phyloP scores from a whole-genome alignment of 1,284 basidiomycete genomes.

The Naganishia liquefaciens region DNA sequence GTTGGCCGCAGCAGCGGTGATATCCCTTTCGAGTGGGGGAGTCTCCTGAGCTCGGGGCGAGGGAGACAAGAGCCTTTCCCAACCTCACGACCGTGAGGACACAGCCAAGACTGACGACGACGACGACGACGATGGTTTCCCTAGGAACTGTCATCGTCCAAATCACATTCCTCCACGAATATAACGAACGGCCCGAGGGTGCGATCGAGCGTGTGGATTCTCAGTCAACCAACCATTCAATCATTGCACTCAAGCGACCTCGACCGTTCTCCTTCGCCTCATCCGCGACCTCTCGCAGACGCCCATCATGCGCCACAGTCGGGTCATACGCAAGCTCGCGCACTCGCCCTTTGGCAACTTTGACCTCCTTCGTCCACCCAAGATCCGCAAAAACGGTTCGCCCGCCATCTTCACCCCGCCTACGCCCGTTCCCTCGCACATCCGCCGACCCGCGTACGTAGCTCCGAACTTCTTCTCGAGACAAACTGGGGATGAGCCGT shows the following conservation, averaged over 20 bases:
- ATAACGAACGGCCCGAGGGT: neutral
- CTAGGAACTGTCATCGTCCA: too few relatives aligned
- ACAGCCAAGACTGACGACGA: too few relatives aligned
- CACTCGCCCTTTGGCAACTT: constrained; percentile 25
- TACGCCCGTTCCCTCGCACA: constrained; percentile 61
- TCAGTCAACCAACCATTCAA: constrained; percentile 5
- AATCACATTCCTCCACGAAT: too few relatives aligned
- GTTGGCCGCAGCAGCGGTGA: too few relatives aligned
- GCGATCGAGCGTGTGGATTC: constrained; percentile 17
- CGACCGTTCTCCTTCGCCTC: neutral
- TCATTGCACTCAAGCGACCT: neutral
- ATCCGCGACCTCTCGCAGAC: neutral
- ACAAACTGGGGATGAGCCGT: constrained; percentile 34
- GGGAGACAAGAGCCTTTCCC: too few relatives aligned
- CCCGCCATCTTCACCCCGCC: neutral
- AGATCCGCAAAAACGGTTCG: constrained; percentile 1
- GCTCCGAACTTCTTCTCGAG: constrained; percentile 48
- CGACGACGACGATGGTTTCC: too few relatives aligned
- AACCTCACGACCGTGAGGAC: too few relatives aligned
- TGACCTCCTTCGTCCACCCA: constrained; percentile 26
- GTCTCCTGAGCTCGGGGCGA: too few relatives aligned
- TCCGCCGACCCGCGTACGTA: constrained; percentile 65
- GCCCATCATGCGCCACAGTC: constrained; percentile 2
- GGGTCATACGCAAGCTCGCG: neutral
- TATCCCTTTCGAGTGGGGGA: too few relatives aligned